Base-by-base conservation (phyloP, 192 early-diverging fungal species). In the Coemansia sp. region DNA sequence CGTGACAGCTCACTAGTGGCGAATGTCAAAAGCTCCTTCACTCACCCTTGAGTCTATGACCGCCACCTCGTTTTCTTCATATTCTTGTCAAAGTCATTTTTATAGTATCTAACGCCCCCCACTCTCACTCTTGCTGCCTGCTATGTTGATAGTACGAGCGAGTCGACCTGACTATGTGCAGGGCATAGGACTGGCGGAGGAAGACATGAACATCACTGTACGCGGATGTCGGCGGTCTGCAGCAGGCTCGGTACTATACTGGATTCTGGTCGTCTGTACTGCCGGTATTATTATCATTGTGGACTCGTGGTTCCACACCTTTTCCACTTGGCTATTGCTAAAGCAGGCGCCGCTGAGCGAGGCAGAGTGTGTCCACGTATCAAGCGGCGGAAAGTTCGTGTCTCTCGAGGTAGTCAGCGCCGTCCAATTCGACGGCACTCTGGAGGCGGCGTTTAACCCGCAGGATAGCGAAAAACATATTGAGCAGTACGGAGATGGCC, bases 281-380 rank as follows among this genome's bases (percentile, higher is more conserved):
- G 76, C 53, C 8, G 81, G 81, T 9, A 13, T 68, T 1, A 40
- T 76, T 3, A 74, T 73, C 47, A 47, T 84, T 0, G 11, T 72
- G 3, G 62, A 69, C 18, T 57, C 40, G 18, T 84, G 81, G 81
- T 65, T 71, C 29, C 67, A 72, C 20, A 47, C 40, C 3, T 47
- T 79, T 13, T 76, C 71, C 16, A 43, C 72, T 20, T 24, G 65
- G 46, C 0, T 79, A 27, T 41, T 71, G 31, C 38, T 73, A 12
- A 57, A 27, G n/a, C 44, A 61, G 11, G 36, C 40, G 0, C 27
- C 43, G 6, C 43, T 84, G 27, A 55, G 41, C 7, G 24, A 8
- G 1, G 76, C 81, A 15, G 33, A 46, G 27, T 63, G 36, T 50
- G 24, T 84, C 1, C 65, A 64, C 8, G 68, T 84, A 3, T 49